These are phyloP conservation scores for Peziza echinospora DNA, from an alignment of 495 filamentous ascomycete species.

Conservation along the genomic window DNA sequence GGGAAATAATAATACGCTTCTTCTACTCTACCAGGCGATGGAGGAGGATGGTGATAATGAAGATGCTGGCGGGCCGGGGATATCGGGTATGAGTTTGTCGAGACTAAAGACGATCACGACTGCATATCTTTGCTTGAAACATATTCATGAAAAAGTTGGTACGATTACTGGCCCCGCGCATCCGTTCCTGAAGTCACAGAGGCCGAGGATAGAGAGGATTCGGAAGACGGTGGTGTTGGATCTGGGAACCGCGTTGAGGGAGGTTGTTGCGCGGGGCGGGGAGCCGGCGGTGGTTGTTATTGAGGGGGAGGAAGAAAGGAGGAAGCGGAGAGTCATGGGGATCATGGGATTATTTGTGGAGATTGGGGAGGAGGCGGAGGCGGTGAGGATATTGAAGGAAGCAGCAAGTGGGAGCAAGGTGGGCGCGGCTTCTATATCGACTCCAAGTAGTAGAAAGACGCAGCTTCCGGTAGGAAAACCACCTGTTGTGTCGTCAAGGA, in stretches of 20 bases:
- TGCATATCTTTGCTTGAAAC: too few species aligned
- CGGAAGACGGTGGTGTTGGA: constrained; percentile 67
- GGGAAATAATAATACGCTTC: constrained; percentile 20
- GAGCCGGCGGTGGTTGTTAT: neutral
- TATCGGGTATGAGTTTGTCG: constrained; percentile 17
- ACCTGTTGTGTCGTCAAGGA: too few species aligned
- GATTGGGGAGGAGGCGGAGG: constrained; percentile 52
- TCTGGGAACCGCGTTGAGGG: constrained; percentile 54
- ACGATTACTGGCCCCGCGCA: too few species aligned
- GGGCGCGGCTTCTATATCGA: neutral
- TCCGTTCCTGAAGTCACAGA: constrained; percentile 41
- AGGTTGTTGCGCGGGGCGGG: constrained; percentile 36
- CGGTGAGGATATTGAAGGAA: constrained; percentile 44
- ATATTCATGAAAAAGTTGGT: too few species aligned
- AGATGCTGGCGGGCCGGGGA: constrained; percentile 9
- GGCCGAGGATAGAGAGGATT: constrained; percentile 34
- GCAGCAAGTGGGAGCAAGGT: neutral
- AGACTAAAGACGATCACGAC: too few species aligned
- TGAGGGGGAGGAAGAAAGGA: constrained; percentile 17
- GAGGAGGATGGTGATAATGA: constrained; percentile 12
- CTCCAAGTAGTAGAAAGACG: neutral
- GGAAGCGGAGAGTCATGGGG: constrained; percentile 38
- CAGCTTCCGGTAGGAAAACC: too few species aligned
- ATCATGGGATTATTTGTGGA: constrained; percentile 56
- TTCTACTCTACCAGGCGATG: too few species aligned